phyloP scores from a whole-genome alignment of 2,329 filamentous ascomycete species.

The Aspergillus thermomutatus region DNA sequence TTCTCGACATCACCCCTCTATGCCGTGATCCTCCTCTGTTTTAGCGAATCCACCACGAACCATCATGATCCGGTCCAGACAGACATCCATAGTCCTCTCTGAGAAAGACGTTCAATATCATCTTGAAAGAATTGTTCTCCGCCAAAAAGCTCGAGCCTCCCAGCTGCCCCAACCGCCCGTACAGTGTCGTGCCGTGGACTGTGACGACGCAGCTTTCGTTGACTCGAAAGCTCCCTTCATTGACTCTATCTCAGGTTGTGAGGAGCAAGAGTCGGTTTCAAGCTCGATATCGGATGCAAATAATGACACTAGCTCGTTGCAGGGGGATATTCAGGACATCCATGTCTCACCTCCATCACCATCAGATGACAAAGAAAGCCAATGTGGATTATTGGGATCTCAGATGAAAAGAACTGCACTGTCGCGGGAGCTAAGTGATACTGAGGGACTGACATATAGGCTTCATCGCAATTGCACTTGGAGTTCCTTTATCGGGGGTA shows the following conservation, averaged over 20 bases:
- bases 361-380: neutral
- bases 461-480: neutral
- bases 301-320: neutral
- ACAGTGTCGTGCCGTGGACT: slow-evolving; percentile 7
- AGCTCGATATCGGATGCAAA: neutral
- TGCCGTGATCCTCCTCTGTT: neutral
- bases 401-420: neutral
- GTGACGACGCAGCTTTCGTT: slow-evolving; percentile 7
- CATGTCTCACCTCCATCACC: neutral
- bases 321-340: neutral
- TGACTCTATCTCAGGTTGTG: neutral
- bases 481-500: neutral
- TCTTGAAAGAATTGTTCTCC: slow-evolving; percentile 21
- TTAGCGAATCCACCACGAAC: neutral
- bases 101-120: slow-evolving; percentile 32
- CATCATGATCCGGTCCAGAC: slow-evolving; percentile 34
- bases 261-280: neutral
- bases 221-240: slow-evolving; percentile 3
- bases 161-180: slow-evolving; percentile 17
- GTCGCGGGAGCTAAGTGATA: neutral
- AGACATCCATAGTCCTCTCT: slow-evolving; percentile 30
- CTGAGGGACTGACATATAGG: neutral
- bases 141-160: slow-evolving; percentile 9
- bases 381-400: neutral
- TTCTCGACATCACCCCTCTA: neutral